These are phyloP conservation scores for Rhynchospora breviuscula DNA, from an alignment of 176 grass and related monocot genomes.

Conservation along the genomic window DNA sequence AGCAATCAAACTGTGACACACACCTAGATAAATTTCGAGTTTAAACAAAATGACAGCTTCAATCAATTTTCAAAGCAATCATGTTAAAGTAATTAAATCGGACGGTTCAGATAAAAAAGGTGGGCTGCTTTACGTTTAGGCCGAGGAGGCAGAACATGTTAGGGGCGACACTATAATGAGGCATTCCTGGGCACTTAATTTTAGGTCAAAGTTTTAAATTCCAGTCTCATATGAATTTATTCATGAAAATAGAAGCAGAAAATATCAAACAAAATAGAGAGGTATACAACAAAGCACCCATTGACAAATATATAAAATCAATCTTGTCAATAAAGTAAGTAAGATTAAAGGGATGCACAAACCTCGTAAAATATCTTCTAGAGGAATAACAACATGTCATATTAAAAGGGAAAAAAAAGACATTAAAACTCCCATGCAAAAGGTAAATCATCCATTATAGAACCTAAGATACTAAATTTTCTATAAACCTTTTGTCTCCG, in stretches of 20 bases:
- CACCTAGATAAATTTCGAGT: too few species aligned
- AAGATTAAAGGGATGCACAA: conserved; percentile 1
- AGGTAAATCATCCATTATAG: not conserved
- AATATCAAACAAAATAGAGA: not conserved
- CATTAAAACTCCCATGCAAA: not conserved
- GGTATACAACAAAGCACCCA: not conserved
- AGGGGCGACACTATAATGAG: too few species aligned
- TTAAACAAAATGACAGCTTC: too few species aligned
- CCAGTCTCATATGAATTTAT: not conserved
- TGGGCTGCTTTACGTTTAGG: too few species aligned
- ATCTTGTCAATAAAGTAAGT: not conserved
- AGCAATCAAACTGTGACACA: too few species aligned
- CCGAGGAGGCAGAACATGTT: too few species aligned
- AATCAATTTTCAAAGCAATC: too few species aligned
- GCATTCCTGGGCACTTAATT: too few species aligned
- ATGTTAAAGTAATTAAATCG: too few species aligned
- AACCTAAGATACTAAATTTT: conserved; percentile 1
- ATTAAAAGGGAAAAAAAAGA: not conserved
- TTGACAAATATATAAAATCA: not conserved
- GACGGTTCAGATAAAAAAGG: too few species aligned
- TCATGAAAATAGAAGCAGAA: not conserved
- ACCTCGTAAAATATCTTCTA: conserved; percentile 57
- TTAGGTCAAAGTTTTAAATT: not conserved
- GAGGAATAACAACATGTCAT: conserved; percentile 41
- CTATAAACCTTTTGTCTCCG: not conserved